Evolutionary conservation across 352 stramenopile species (phyloP), one percentile per base, ranked within the genome.

Genomic region (Aphanomyces invadans): DNA sequence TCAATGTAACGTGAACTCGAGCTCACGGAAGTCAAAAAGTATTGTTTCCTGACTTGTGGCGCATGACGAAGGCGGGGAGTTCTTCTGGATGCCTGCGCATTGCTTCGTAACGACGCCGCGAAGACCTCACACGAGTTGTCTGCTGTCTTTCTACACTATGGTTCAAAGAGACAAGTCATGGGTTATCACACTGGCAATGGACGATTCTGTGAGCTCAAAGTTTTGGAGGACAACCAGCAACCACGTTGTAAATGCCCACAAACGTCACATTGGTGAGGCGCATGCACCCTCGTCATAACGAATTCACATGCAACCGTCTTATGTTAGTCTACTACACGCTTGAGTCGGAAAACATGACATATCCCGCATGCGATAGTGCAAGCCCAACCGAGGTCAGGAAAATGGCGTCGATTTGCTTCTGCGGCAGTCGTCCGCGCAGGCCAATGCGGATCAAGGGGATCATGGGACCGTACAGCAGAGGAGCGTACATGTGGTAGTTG

Each of bases 291-390:
- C 7, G 36, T 15, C 36, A 42, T 15, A 7, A 42, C 36, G 36
- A 7, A 42, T 42, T 15, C 36, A 42, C 45, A 28, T 21, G 19
- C 45, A 53, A 19, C 21, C 23, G 21, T 21, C 7, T 53, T 26
- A 28, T 28, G 17, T 26, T 53, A 53, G 17, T 10, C 45, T 26
- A 19, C 25, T 63, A 67, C 2, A 67, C 60, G 31, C 46, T 60
- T n/a, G 60, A 67, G 60, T 67, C 60, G 60, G 46, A 60, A 42
- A 60, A 67, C 60, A 67, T 67, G 49, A 67, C 32, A 42, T 59
- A 67, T 11, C 60, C 60, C 12, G 60, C 60, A 33, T 67, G 60
- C 15, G 31, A 44, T 28, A 67, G 49, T 1, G 60, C 60, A 21
- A 67, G 46, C 15, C 60, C 60, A 25, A 67, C 60, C 9, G 29